Percentiles rank a stretch among this genome's conserved stretches.
phyloP scores from a whole-genome alignment of 345 rosid genomes.

The Eucalyptus sp. region DNA sequence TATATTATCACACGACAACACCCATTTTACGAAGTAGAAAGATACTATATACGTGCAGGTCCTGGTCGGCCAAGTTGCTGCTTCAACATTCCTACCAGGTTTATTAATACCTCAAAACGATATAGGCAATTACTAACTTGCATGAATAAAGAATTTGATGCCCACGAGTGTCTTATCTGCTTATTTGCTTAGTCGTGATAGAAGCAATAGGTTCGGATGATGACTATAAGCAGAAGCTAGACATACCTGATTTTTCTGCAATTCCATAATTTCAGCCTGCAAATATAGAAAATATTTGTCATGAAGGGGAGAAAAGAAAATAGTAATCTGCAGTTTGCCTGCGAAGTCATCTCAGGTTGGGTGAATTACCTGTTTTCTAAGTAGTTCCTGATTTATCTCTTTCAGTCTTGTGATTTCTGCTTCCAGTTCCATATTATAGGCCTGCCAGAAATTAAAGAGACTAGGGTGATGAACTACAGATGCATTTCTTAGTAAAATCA shows the following conservation, averaged over 20 bases:
- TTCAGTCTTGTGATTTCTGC: conserved; percentile 82
- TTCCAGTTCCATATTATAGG: conserved; percentile 90
- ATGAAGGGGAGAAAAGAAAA: background rate
- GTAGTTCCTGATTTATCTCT: conserved; percentile 63
- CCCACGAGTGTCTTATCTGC: background rate
- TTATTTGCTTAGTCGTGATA: background rate
- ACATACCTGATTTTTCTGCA: conserved; percentile 9
- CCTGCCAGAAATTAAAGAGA: conserved; percentile 32
- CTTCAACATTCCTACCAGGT: background rate
- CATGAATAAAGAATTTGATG: background rate
- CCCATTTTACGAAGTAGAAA: background rate
- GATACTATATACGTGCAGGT: background rate
- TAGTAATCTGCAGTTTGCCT: background rate
- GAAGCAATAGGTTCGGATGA: background rate
- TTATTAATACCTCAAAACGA: background rate
- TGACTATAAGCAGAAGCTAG: background rate
- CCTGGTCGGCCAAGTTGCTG: background rate
- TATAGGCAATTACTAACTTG: background rate
- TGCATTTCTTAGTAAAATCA: background rate
- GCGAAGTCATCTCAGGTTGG: background rate
- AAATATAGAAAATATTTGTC: background rate
- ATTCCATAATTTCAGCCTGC: background rate
- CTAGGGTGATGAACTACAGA: background rate
- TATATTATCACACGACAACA: background rate
- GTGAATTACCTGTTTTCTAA: conserved; percentile 54